Base-by-base conservation (phyloP, 2,329 filamentous ascomycete genomes). In the Pleurostoma richardsiae region DNA sequence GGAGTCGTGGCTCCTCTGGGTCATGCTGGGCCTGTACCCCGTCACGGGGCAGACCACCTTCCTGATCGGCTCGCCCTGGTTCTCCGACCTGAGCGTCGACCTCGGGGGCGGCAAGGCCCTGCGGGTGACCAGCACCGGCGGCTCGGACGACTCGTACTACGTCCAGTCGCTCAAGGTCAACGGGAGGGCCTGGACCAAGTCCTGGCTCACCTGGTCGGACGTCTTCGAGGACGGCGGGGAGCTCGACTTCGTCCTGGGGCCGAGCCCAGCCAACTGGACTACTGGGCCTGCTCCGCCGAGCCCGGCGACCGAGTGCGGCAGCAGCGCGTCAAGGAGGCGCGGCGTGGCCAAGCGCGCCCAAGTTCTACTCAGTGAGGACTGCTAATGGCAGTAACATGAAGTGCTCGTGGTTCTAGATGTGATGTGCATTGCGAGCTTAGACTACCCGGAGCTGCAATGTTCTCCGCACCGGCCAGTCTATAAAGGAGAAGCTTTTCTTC, bases 1-100 rank as follows among this genome's bases (percentile, higher is more conserved):
- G 83, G 82, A 88, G 59, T 81, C 77, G 6, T 86, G 82, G 79
- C 62, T 85, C 3, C 63, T 86, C 6, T 88, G 84, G 79, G 80
- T 78, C 52, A 85, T 85, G 74, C 73, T 86, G 36, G 83, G 83
- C 2, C 64, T 87, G 29, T 86, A 85, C 53, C 84, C 83, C 2
- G 67, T 88, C 51, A 85, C 82, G 0, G 83, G 82, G 0, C 83
- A 87, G 67, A 81, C 81, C 0, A 84, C 79, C 1, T 87, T 86
- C 59, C 67, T 87, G 11, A 70, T 87, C 44, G 77, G 77, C 3
- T 80, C 79, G 5, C 82, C 83, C 0, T 86, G 80, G 80, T 82
- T 85, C 57, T 62, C 64, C 1, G 71, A 79, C 38, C 66, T 86
- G 52, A 80, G 69, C 1, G 77, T 89, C 46, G 64, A 76, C 33